Conservation (phyloP, 2,329 filamentous ascomycete genomes). For the Nothophoma quercina region DNA sequence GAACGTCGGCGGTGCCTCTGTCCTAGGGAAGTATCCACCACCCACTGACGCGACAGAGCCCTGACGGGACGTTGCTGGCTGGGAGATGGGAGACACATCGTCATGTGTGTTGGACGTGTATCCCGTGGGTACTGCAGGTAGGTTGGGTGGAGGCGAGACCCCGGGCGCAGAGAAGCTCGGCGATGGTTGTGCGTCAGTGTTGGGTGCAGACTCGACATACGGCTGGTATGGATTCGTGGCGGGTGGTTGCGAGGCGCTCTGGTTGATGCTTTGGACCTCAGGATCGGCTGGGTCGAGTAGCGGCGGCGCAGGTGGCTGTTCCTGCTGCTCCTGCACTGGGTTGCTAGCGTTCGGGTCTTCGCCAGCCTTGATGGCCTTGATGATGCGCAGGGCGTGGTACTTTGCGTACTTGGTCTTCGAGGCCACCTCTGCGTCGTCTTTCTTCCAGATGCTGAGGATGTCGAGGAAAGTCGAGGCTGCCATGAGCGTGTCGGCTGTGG, state of each 20-base stretch:
- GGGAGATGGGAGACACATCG: constrained; percentile 63
- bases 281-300: constrained; percentile 69
- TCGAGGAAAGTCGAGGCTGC: constrained; percentile 94
- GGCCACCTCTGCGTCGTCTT: constrained; percentile 74
- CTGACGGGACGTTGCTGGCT: constrained; percentile 53
- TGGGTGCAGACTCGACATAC: constrained; percentile 67
- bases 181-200: constrained; percentile 61
- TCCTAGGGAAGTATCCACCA: constrained; percentile 65
- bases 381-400: constrained; percentile 90
- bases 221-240: constrained; percentile 51
- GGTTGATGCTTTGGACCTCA: constrained; percentile 65
- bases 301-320: constrained; percentile 46
- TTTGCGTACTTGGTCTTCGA: constrained; percentile 97
- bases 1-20: constrained; percentile 56
- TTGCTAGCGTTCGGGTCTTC: constrained; percentile 93
- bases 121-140: constrained; percentile 40
- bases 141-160: constrained; percentile 53
- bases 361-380: constrained; percentile 88
- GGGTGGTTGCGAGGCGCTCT: constrained; percentile 36
- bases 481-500: constrained; percentile 93
- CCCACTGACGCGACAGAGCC: constrained; percentile 56
- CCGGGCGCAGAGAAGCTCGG: constrained; percentile 50
- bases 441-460: constrained; percentile 81
- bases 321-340: constrained; percentile 67
- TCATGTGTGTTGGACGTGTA: constrained; percentile 50